Evolutionary conservation across 768 basidiomycete species (phyloP).

Genomic region (Hypsizygus marmoreus): DNA sequence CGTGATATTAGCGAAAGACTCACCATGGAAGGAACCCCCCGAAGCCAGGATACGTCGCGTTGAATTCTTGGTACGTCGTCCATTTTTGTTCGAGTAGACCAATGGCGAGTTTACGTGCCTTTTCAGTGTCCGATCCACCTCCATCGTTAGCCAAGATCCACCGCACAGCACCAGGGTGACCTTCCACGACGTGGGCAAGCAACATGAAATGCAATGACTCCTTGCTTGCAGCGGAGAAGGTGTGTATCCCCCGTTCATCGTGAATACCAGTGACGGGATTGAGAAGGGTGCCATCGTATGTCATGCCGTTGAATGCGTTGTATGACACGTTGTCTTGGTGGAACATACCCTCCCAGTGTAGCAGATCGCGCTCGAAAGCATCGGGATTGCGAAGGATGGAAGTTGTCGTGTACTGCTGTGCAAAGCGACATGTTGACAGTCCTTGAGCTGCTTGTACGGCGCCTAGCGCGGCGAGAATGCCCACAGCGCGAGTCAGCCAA

Average conservation of each 20-base stretch:
- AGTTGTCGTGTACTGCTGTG: background rate
- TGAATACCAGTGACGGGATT: conserved; percentile 19
- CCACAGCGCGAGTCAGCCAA: too few relatives aligned
- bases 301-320: conserved; percentile 25
- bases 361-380: conserved; percentile 19
- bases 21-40: conserved; percentile 28
- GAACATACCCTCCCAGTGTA: conserved; percentile 26
- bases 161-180: conserved; percentile 18
- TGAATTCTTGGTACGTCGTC: conserved; percentile 19
- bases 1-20: too few relatives aligned
- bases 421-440: background rate
- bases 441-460: too few relatives aligned
- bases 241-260: conserved; percentile 20
- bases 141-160: conserved; percentile 22
- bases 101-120: conserved; percentile 19
- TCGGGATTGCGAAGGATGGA: conserved; percentile 7
- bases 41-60: conserved; percentile 25
- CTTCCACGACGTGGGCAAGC: conserved; percentile 21
- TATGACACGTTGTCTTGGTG: conserved; percentile 26
- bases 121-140: conserved; percentile 13
- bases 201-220: conserved; percentile 26
- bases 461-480: too few relatives aligned
- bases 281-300: conserved; percentile 24
- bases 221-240: conserved; percentile 26
- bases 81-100: conserved; percentile 20